Conservation (phyloP, 768 basidiomycete genomes). For the Amanita pseudoporphyria region DNA sequence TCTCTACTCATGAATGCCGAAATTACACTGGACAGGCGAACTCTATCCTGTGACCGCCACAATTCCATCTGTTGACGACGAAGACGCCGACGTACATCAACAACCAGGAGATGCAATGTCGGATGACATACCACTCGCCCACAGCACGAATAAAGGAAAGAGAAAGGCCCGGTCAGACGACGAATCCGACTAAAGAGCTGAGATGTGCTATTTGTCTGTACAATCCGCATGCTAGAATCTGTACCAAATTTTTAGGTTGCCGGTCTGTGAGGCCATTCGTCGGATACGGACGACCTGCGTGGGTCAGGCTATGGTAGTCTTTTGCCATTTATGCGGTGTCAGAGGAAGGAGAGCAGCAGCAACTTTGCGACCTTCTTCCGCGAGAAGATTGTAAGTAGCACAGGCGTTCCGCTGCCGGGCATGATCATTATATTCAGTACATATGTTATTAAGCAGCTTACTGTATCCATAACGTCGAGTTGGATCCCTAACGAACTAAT, state of each 20-base stretch:
- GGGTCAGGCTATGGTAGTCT: slow-evolving; percentile 10
- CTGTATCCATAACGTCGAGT: slow-evolving; percentile 84
- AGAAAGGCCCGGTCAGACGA: slow-evolving; percentile 38
- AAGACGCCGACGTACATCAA: slow-evolving; percentile 38
- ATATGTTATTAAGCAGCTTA: slow-evolving; percentile 23
- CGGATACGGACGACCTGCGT: not conserved
- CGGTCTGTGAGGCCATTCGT: not conserved
- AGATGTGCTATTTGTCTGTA: slow-evolving; percentile 6
- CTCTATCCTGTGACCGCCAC: slow-evolving; percentile 51
- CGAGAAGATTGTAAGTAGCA: slow-evolving; percentile 88
- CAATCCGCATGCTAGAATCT: not conserved
- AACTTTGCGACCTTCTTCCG: slow-evolving; percentile 89
- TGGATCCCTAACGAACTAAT: slow-evolving; percentile 75
- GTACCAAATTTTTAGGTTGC: not conserved
- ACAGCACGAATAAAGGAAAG: slow-evolving; percentile 48
- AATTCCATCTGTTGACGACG: slow-evolving; percentile 49
- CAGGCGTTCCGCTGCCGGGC: slow-evolving; percentile 76
- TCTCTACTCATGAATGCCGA: not conserved
- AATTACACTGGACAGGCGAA: slow-evolving; percentile 31
- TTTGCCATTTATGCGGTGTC: slow-evolving; percentile 43
- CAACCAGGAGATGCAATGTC: slow-evolving; percentile 12
- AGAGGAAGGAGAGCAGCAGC: slow-evolving; percentile 84
- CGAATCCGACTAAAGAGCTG: slow-evolving; percentile 13
- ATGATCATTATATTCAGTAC: not conserved
- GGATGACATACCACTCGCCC: slow-evolving; percentile 14